Evolutionary conservation across 2,329 filamentous ascomycete genomes (phyloP), one percentile per base, ranked within the genome.

Genomic region (Didymella exigua): DNA sequence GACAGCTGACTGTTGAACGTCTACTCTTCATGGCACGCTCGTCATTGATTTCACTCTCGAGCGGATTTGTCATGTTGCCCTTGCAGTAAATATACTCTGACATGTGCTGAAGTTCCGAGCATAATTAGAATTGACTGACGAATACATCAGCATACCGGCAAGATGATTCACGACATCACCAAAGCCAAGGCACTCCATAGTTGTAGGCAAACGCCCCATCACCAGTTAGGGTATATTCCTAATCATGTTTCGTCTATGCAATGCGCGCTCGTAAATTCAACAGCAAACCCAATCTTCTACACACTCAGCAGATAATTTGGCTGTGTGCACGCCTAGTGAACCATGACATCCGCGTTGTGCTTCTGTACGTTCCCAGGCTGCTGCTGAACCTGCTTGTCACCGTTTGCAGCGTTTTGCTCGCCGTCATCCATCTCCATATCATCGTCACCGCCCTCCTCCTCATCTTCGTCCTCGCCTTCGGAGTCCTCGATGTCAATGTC

Each of bases 401-500:
- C 76, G 43, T 73, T 67, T 33, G 68, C 58, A 41, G 65, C 70
- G 29, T 33, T 57, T n/a, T 54, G 33, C 45, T 79, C 76, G 52
- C 82, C 82, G 36, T 84, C 82, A 21, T 79, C 83, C 81, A 84
- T 84, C 62, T 84, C 83, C 62, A 84, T 81, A 61, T 81, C 79
- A 34, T 83, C 81, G 33, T 83, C 82, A 42, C 66, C 71, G 47
- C 79, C 84, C 44, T 84, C 86, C 26, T 82, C 85, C 40, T 88
- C 86, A 30, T 90, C 86, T 24, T 90, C 86, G 16, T 90, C 86
- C 21, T 90, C 85, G 58, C 87, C 87, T 27, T 89, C 89, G 63
- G 86, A 86, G 65, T 86, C 90, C 74, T 92, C 89, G 50, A 86
- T 87, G 68, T 91, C 89, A 40, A 92, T 85, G 72, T 92, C 89